These are phyloP conservation scores for Colletotrichum acutatum DNA, from an alignment of 2,329 filamentous ascomycete genomes.

Conservation along the genomic window DNA sequence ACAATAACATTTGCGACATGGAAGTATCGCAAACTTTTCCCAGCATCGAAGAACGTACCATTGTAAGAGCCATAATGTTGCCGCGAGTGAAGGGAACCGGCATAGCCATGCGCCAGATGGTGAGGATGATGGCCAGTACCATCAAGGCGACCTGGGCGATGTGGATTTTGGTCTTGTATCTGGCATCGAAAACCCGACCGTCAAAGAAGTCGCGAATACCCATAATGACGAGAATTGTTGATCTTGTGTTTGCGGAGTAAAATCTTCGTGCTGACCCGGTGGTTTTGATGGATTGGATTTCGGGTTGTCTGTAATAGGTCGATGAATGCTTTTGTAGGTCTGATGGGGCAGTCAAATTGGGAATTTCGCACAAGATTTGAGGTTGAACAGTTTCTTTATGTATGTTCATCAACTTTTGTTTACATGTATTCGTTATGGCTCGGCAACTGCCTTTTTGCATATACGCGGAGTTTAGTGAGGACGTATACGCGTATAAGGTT, in stretches of 20 bases:
- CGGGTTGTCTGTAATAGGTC: no score
- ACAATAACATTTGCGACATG: background rate
- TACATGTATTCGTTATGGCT: background rate
- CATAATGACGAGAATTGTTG: background rate
- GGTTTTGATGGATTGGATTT: background rate
- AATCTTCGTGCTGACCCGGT: background rate
- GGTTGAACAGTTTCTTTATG: background rate
- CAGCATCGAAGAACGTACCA: background rate
- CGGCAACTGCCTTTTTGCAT: background rate
- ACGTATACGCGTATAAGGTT: background rate
- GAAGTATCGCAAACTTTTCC: background rate
- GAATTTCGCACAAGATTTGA: background rate
- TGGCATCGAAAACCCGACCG: conserved; percentile 24
- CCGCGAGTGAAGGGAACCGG: conserved; percentile 11
- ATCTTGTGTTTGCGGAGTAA: background rate
- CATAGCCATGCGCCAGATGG: conserved; percentile 22
- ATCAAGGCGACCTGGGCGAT: conserved; percentile 21
- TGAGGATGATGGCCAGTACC: conserved; percentile 19
- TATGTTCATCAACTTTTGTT: background rate
- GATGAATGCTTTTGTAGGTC: background rate
- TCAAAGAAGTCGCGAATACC: conserved; percentile 12
- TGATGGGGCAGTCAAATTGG: background rate
- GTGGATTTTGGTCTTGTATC: conserved; percentile 31
- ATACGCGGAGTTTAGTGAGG: background rate
- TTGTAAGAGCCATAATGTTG: conserved; percentile 33